Conservation (phyloP, 2,329 filamentous ascomycete species). For the Aspergillus sp. region DNA sequence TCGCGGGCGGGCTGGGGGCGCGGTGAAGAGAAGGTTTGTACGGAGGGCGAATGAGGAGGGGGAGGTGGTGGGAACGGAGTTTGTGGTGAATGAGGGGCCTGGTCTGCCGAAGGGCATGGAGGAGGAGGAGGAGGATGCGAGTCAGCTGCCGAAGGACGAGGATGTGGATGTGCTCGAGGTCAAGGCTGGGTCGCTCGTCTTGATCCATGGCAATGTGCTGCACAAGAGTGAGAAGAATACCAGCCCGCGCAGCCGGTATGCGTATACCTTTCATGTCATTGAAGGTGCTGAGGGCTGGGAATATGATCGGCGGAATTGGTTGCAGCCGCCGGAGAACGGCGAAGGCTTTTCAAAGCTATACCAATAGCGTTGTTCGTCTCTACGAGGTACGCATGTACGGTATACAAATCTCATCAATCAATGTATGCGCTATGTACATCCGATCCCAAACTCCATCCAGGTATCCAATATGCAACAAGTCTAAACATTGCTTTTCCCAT, state of each 20-base stretch:
- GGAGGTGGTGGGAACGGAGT: slow-evolving; percentile 54
- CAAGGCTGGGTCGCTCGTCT: slow-evolving; percentile 81
- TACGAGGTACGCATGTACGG: too few relatives aligned
- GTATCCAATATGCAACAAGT: slow-evolving; percentile 17
- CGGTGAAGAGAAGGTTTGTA: slow-evolving; percentile 72
- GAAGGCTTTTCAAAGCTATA: slow-evolving; percentile 73
- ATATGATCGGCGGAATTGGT: slow-evolving; percentile 89
- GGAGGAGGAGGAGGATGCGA: slow-evolving; percentile 39
- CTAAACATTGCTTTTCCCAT: slow-evolving; percentile 1
- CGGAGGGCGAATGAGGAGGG: slow-evolving; percentile 42
- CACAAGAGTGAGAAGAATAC: slow-evolving; percentile 95
- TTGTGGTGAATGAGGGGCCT: slow-evolving; percentile 66
- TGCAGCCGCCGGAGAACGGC: slow-evolving; percentile 76
- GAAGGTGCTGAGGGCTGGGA: slow-evolving; percentile 65
- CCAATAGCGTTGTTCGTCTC: background rate
- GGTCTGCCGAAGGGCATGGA: slow-evolving; percentile 59
- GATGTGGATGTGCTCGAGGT: slow-evolving; percentile 80
- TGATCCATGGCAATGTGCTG: slow-evolving; percentile 93
- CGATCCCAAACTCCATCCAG: slow-evolving; percentile 18
- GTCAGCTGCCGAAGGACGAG: slow-evolving; percentile 26
- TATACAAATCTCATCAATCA: background rate
- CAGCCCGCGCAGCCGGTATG: slow-evolving; percentile 81
- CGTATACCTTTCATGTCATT: slow-evolving; percentile 97
- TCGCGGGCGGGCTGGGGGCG: slow-evolving; percentile 50
- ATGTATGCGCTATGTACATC: slow-evolving; percentile 3